A percentile compares a stretch with the other conserved stretches of the same genome.
Conservation (phyloP, 345 rosid species). For the Stellera chamaejasme region DNA sequence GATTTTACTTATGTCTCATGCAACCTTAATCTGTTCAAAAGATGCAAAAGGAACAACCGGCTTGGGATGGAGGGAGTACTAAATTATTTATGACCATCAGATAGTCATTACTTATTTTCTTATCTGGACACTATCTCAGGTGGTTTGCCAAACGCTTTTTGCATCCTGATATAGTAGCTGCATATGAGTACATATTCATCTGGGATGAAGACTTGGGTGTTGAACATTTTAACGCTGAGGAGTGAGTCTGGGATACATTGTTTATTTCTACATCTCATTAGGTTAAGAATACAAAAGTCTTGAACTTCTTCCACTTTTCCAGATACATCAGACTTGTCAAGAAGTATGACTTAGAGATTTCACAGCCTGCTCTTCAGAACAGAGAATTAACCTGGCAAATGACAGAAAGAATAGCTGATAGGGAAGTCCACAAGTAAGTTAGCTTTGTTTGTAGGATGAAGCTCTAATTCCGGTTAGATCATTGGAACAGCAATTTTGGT, state of each 20-base stretch:
- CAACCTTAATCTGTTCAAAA: too few species aligned
- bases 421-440: slow-evolving; percentile 91
- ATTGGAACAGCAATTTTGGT: slow-evolving; percentile 4
- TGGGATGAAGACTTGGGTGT: slow-evolving; percentile 99
- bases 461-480: slow-evolving; percentile 2
- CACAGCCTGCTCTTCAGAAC: slow-evolving; percentile 95
- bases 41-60: too few species aligned
- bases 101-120: too few species aligned
- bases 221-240: slow-evolving; percentile 82
- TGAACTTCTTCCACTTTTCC: slow-evolving; percentile 8
- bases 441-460: background rate
- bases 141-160: slow-evolving; percentile 99
- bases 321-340: slow-evolving; percentile 79
- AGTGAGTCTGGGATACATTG: slow-evolving; percentile 40
- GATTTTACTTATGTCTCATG: too few species aligned
- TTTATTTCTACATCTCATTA: background rate
- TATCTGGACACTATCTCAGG: slow-evolving; percentile 25
- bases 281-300: background rate
- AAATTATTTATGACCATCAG: too few species aligned
- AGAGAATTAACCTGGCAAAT: slow-evolving; percentile 89
- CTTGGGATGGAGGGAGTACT: too few species aligned
- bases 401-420: slow-evolving; percentile 80
- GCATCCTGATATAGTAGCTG: slow-evolving; percentile 94
- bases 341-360: slow-evolving; percentile 93
- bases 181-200: slow-evolving; percentile 88